Evolutionary conservation across 805 yeast genomes (phyloP), one percentile per base, ranked within the genome.

Genomic region (Candida khao-thaluensis): DNA sequence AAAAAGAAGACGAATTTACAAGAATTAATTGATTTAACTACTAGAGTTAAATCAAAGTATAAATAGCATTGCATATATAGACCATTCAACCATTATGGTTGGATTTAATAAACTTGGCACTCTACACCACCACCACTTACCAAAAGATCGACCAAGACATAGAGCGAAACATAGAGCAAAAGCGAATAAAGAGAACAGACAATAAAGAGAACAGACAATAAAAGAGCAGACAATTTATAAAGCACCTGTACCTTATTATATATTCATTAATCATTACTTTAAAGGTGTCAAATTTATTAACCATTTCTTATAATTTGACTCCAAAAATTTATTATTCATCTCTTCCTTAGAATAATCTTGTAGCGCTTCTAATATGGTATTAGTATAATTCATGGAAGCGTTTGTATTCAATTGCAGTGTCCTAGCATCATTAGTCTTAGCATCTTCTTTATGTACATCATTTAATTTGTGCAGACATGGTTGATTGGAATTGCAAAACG

Each of bases 221-320:
- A n/a, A n/a, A n/a, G n/a, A n/a, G n/a, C n/a, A n/a, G n/a, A n/a
- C n/a, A n/a, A n/a, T n/a, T n/a, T n/a, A n/a, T n/a, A n/a, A n/a
- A n/a, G n/a, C n/a, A n/a, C n/a, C n/a, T n/a, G n/a, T n/a, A n/a
- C n/a, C n/a, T n/a, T n/a, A n/a, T 6, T 24, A 18, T 30, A 30
- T 11, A 18, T 35, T 7, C 30, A 28, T 29, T 21, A 29, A 20
- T 7, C 18, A 22, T 29, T 25, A 31, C 33, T 38, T 38, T 6
- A 33, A 28, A 11, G 53, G 51, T 17, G 48, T 27, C 24, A 51
- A 35, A 15, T 47, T 44, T 16, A 54, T 40, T 32, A 57, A 49
- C 61, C 62, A 58, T 40, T 56, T 57, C 36, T 56, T 44, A 38
- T 58, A 58, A 39, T 58, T 58, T 1, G 45, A 27, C 35, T 44